A percentile compares a stretch with the other conserved stretches of the same genome.
These are phyloP conservation scores for Fraxinus quadrangulata DNA, from an alignment of 257 asterid species.

Conservation along the genomic window DNA sequence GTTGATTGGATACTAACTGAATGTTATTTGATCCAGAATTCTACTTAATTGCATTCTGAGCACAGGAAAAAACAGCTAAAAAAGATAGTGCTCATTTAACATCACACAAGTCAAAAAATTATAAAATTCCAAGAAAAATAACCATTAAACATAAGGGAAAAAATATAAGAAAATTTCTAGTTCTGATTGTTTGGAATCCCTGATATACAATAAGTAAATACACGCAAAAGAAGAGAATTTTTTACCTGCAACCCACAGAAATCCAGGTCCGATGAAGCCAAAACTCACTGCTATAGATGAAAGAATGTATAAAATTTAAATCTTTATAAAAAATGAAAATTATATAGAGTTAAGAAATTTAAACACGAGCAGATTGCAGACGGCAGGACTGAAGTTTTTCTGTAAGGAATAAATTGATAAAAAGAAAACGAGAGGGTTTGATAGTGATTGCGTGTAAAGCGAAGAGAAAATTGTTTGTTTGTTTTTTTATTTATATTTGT, in stretches of 20 bases:
- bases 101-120: not conserved
- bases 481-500: not conserved
- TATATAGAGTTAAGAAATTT: not conserved
- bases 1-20: not conserved
- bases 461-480: not conserved
- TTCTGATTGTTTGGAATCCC: slow-evolving; percentile 17
- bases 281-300: not conserved
- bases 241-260: not conserved
- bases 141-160: not conserved
- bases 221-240: not conserved
- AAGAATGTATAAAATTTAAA: not conserved
- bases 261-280: not conserved
- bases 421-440: not conserved
- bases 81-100: not conserved
- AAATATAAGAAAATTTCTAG: not conserved
- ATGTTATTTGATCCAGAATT: not conserved
- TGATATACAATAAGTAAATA: slow-evolving; percentile 15
- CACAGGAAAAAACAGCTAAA: slow-evolving; percentile 20
- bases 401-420: not conserved
- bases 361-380: not conserved
- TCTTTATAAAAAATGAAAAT: not conserved
- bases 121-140: not conserved
- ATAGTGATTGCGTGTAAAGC: not conserved
- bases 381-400: not conserved
- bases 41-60: not conserved